A percentile compares a stretch with the other conserved stretches of the same genome.
phyloP scores from a whole-genome alignment of 371 early-diverging fungal genomes.

The Mortierella sp. region DNA sequence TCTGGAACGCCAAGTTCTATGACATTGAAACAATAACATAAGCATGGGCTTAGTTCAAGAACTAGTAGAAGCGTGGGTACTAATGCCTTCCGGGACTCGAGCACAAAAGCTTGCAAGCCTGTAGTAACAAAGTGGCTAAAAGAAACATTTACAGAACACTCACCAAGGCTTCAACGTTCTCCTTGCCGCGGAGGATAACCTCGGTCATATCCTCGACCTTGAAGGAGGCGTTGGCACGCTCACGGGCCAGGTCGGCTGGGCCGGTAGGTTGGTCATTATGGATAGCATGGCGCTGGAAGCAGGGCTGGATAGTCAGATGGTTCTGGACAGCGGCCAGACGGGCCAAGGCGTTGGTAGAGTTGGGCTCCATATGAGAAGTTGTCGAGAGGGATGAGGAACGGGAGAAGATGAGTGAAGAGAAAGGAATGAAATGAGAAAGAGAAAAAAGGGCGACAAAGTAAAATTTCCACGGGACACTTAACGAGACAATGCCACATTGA shows the following conservation, averaged over 20 bases:
- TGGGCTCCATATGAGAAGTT: slow-evolving; percentile 17
- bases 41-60: background rate
- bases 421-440: background rate
- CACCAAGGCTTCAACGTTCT: slow-evolving; percentile 63
- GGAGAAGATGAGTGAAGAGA: background rate
- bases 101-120: background rate
- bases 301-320: slow-evolving; percentile 55
- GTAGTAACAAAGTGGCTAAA: background rate
- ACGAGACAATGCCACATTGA: too few relatives aligned
- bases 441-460: background rate
- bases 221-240: slow-evolving; percentile 71
- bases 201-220: slow-evolving; percentile 64
- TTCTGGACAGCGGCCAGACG: slow-evolving; percentile 52
- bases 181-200: slow-evolving; percentile 63
- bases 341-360: slow-evolving; percentile 34
- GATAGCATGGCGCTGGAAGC: slow-evolving; percentile 48
- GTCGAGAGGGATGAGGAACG: background rate
- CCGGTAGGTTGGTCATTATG: slow-evolving; percentile 59
- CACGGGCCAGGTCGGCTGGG: slow-evolving; percentile 65
- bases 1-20: slow-evolving; percentile 59
- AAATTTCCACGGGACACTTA: too few relatives aligned
- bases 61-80: background rate
- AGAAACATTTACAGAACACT: background rate
- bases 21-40: background rate
- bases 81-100: background rate